Evolutionary conservation across 2,329 filamentous ascomycete species (phyloP).

Genomic region (Lizonia empirigonia): DNA sequence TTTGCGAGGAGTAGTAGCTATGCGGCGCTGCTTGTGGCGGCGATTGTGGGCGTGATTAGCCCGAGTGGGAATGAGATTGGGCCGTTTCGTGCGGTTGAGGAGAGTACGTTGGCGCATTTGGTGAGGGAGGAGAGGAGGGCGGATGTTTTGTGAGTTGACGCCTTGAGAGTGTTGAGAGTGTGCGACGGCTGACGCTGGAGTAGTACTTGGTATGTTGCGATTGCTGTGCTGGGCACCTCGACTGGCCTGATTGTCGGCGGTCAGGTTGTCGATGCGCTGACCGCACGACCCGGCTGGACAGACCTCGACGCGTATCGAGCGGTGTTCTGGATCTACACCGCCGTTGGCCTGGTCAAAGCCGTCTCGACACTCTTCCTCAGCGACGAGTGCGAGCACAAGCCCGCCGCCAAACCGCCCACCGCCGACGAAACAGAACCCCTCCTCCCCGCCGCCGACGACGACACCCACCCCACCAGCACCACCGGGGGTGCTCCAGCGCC

Average conservation of each 20-base stretch:
- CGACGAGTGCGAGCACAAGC: constrained; percentile 43
- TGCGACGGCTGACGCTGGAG: background rate
- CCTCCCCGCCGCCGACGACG: constrained; percentile 18
- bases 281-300: constrained; percentile 42
- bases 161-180: background rate
- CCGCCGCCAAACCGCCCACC: background rate
- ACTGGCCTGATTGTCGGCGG: constrained; percentile 45
- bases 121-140: constrained; percentile 36
- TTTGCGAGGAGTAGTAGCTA: constrained; percentile 45
- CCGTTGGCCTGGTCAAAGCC: constrained; percentile 49
- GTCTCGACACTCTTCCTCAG: constrained; percentile 49
- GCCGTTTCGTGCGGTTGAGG: constrained; percentile 49
- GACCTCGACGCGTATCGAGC: constrained; percentile 47
- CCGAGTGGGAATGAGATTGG: constrained; percentile 50
- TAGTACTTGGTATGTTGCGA: constrained; percentile 48
- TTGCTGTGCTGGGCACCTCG: constrained; percentile 47
- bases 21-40: constrained; percentile 39
- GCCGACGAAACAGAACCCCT: constrained; percentile 30
- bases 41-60: constrained; percentile 48
- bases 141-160: constrained; percentile 36
- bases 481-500: background rate
- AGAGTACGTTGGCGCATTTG: constrained; percentile 47
- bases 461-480: background rate
- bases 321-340: constrained; percentile 53
- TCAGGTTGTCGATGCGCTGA: constrained; percentile 44